Evolutionary conservation across 345 rosid species (phyloP).

Genomic region (Linum lewisii): DNA sequence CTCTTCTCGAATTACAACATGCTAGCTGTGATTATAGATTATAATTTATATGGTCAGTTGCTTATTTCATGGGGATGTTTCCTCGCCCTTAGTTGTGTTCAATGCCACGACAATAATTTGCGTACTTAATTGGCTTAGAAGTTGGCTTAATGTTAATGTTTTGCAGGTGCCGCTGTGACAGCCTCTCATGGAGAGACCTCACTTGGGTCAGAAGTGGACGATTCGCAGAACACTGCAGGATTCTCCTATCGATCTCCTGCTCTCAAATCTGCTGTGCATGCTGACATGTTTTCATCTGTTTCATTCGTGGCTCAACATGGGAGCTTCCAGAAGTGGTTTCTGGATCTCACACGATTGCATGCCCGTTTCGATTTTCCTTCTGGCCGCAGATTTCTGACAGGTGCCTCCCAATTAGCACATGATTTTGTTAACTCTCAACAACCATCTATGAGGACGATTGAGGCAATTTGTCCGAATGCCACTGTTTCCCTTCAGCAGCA

Average conservation of each 20-base stretch:
- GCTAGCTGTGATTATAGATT: neutral
- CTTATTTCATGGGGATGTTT: too few relatives aligned
- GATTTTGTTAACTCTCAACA: conserved; percentile 50
- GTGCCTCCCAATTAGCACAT: conserved; percentile 48
- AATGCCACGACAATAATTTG: neutral
- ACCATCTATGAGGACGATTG: conserved; percentile 46
- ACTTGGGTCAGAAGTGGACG: conserved; percentile 27
- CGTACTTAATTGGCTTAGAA: neutral
- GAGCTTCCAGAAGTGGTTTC: conserved; percentile 59
- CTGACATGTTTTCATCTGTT: conserved; percentile 64
- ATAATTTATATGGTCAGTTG: too few relatives aligned
- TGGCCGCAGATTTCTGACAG: conserved; percentile 56
- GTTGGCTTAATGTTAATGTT: conserved; percentile 1
- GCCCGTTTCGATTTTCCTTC: conserved; percentile 68
- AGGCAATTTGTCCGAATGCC: conserved; percentile 53
- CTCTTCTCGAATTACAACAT: neutral
- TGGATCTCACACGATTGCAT: conserved; percentile 72
- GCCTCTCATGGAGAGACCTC: conserved; percentile 59
- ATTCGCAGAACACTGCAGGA: conserved; percentile 28
- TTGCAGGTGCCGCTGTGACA: conserved; percentile 55
- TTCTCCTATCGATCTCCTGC: conserved; percentile 38
- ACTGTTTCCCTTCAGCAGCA: conserved; percentile 82
- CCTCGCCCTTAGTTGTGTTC: too few relatives aligned
- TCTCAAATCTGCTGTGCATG: conserved; percentile 47
- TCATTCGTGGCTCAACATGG: conserved; percentile 81